Evolutionary conservation across 2,329 filamentous ascomycete species (phyloP).

Genomic region (Cladophialophora exuberans): DNA sequence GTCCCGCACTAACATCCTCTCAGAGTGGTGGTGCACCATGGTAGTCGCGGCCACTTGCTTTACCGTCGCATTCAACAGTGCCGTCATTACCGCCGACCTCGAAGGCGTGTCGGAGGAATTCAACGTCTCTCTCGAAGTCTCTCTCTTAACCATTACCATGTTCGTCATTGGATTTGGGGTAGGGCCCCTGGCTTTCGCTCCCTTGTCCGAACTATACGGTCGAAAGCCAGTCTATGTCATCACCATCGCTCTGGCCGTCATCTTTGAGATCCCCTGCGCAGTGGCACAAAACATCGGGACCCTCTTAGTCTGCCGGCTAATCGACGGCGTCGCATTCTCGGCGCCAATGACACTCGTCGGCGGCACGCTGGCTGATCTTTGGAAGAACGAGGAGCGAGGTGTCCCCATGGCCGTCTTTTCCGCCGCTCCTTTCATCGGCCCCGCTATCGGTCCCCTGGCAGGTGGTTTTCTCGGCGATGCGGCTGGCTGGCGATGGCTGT

Average conservation of each 20-base stretch:
- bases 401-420: slow-evolving; percentile 86
- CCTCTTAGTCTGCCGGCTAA: slow-evolving; percentile 73
- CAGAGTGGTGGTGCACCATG: slow-evolving; percentile 65
- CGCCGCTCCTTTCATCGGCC: slow-evolving; percentile 80
- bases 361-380: slow-evolving; percentile 81
- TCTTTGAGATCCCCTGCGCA: slow-evolving; percentile 81
- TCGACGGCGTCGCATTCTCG: slow-evolving; percentile 82
- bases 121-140: slow-evolving; percentile 70
- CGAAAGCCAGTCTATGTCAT: slow-evolving; percentile 70
- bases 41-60: slow-evolving; percentile 77
- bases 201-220: slow-evolving; percentile 75
- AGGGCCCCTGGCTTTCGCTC: slow-evolving; percentile 79
- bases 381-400: slow-evolving; percentile 79
- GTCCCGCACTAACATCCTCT: slow-evolving; percentile 3
- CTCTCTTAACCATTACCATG: slow-evolving; percentile 71
- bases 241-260: slow-evolving; percentile 69
- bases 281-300: slow-evolving; percentile 76
- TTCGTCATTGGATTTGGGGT: slow-evolving; percentile 84
- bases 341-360: slow-evolving; percentile 86
- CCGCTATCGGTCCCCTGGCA: slow-evolving; percentile 74
- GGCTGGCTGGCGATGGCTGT: slow-evolving; percentile 78
- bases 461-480: slow-evolving; percentile 76
- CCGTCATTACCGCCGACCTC: slow-evolving; percentile 78
- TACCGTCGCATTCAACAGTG: slow-evolving; percentile 71
- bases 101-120: slow-evolving; percentile 66